Base-by-base conservation (phyloP, 805 yeast species). In the Hanseniaspora mollemarum region DNA sequence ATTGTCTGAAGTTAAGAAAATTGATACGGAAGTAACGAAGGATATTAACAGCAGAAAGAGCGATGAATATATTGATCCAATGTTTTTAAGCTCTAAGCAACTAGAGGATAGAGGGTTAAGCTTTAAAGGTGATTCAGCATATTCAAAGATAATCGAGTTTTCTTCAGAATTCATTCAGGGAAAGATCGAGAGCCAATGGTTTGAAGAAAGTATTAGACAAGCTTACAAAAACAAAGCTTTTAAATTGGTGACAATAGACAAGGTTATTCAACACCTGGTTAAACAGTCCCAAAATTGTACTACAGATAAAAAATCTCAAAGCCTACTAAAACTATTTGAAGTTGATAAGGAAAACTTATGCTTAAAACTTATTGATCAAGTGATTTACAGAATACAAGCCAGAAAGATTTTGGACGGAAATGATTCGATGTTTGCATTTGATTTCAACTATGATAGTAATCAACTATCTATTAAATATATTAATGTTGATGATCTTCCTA, bases 171-270 rank as follows among this genome's bases (percentile, higher is more conserved):
- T 87, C 46, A 82, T 92, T 56, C 92, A 86, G 57, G 95, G 95
- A 26, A 92, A 87, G 33, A 68, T 92, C 44, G 99, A 92, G 61
- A 94, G 86, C 55, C 92, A 83, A 65, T 81, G 87, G 83, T 94
- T 84, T 64, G 99, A 92, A 69, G 98, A 92, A 66, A 77, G 95
- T 16, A 68, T 92, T 53, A 85, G 99, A 55, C 96, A 90, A 71
- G 96, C 94, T 0, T 92, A 84, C 69, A 77, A 92, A 60, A 92
- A 90, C 67, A 82, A 81, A 55, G 98, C 97, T 0, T 92, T 84
- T 70, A 87, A 87, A 64, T 68, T 92, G 52, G 90, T 87, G 69
- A 90, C 97, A 1, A 75, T 92, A 54, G 96, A 92, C 64, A 92
- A 88, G 67, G 94, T 88, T 24, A 77, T 87, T 19, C 95, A 87